Conservation (phyloP, 768 basidiomycete genomes). For the Clathrus columnatus region DNA sequence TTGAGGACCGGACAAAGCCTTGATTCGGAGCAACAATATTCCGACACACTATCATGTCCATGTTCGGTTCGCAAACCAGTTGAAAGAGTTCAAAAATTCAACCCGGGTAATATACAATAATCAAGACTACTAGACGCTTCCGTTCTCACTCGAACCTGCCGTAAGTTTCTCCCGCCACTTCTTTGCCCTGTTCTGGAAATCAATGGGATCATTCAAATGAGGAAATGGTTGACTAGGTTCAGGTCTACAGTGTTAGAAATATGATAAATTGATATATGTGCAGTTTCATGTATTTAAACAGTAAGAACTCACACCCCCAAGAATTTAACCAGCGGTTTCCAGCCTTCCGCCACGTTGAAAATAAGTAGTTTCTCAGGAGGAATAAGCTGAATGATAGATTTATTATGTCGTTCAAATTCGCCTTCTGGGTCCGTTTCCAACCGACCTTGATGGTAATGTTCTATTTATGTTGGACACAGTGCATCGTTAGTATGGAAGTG, state of each 20-base stretch:
- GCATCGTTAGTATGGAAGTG: too few relatives aligned
- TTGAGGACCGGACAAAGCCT: too few relatives aligned
- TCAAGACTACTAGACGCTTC: too few relatives aligned
- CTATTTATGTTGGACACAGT: too few relatives aligned
- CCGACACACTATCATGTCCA: too few relatives aligned
- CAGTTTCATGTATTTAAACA: background rate
- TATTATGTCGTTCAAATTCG: conserved; percentile 1
- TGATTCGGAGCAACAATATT: too few relatives aligned
- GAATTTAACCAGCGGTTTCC: conserved; percentile 5
- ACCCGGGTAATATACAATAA: too few relatives aligned
- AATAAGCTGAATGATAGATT: conserved; percentile 1
- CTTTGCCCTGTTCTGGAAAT: background rate
- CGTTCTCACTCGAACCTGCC: too few relatives aligned
- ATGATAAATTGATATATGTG: background rate
- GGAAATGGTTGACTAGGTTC: background rate
- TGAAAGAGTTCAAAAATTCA: too few relatives aligned
- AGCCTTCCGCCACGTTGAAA: conserved; percentile 5
- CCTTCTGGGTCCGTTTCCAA: conserved; percentile 1
- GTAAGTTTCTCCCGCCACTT: background rate
- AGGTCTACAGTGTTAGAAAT: background rate
- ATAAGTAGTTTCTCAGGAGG: conserved; percentile 3
- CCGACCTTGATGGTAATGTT: conserved; percentile 1
- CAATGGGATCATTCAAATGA: background rate
- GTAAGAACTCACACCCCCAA: conserved; percentile 3
- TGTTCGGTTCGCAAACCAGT: too few relatives aligned